phyloP scores from a whole-genome alignment of 192 early-diverging fungal species.

The Entomortierella chlamydospora region DNA sequence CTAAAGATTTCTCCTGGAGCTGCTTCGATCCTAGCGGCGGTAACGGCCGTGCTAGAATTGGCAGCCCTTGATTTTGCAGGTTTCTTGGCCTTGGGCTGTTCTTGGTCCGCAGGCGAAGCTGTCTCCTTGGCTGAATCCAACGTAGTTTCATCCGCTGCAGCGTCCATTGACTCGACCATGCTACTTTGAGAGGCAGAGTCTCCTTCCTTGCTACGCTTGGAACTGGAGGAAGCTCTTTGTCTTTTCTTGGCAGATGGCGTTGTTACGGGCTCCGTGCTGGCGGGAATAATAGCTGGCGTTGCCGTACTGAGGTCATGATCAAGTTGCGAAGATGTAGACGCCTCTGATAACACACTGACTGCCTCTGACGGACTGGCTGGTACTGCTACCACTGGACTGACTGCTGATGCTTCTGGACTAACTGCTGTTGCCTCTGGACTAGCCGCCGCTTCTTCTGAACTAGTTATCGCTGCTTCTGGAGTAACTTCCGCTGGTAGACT shows the following conservation, averaged over 20 bases:
- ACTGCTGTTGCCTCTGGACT: no score
- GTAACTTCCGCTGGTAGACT: no score
- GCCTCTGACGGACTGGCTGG: no score
- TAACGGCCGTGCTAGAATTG: neutral
- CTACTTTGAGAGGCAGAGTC: no score
- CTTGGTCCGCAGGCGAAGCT: neutral
- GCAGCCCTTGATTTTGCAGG: neutral
- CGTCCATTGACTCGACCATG: no score
- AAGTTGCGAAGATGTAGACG: no score
- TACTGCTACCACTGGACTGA: no score
- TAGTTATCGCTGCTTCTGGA: no score
- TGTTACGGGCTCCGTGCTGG: neutral
- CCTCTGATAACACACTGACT: no score
- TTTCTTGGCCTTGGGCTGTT: constrained; percentile 10
- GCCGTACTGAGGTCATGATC: no score
- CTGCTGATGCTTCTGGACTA: no score
- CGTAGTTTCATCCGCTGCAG: neutral
- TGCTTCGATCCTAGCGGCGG: neutral
- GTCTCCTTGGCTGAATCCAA: neutral
- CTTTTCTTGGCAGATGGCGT: constrained; percentile 13
- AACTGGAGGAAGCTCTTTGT: constrained; percentile 11
- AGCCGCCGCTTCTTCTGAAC: no score
- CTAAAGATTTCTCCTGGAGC: neutral
- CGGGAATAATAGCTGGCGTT: neutral
- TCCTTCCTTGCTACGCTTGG: neutral